Evolutionary conservation across 2,329 filamentous ascomycete genomes (phyloP).

Genomic region (Arthrobotrys entomopaga): DNA sequence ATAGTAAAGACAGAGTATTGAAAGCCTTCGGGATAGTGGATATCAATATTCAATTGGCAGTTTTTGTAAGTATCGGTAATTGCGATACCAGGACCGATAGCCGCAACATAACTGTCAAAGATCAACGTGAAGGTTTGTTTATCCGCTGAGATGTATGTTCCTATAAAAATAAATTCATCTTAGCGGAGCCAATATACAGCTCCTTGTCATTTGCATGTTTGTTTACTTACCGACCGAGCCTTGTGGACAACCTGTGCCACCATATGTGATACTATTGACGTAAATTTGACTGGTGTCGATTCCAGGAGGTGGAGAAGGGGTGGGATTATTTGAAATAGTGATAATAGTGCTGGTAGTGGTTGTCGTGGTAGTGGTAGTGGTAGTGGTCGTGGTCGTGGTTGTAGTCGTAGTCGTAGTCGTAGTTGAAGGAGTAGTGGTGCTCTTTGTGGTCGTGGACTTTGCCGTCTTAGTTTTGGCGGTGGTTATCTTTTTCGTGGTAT

Average conservation of each 20-base stretch:
- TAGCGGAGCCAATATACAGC: background rate
- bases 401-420: background rate
- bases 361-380: background rate
- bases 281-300: slow-evolving; percentile 30
- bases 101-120: slow-evolving; percentile 67
- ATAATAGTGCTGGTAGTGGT: background rate
- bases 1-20: slow-evolving; percentile 67
- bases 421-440: too few species aligned
- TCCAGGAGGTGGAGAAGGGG: slow-evolving; percentile 26
- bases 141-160: slow-evolving; percentile 35
- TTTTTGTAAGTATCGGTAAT: slow-evolving; percentile 65
- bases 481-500: background rate
- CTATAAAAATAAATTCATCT: background rate
- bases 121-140: slow-evolving; percentile 64
- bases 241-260: slow-evolving; percentile 37
- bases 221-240: slow-evolving; percentile 26
- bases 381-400: background rate
- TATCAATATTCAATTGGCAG: slow-evolving; percentile 68
- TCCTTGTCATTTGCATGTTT: background rate
- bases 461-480: slow-evolving; percentile 7
- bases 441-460: slow-evolving; percentile 15
- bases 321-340: slow-evolving; percentile 20
- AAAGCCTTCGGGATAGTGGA: slow-evolving; percentile 67
- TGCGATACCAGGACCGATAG: slow-evolving; percentile 64
- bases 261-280: slow-evolving; percentile 37